A percentile compares a stretch with the other conserved stretches of the same genome.
Evolutionary conservation across 2,329 filamentous ascomycete species (phyloP).

Genomic region (Scorias spongiosa): DNA sequence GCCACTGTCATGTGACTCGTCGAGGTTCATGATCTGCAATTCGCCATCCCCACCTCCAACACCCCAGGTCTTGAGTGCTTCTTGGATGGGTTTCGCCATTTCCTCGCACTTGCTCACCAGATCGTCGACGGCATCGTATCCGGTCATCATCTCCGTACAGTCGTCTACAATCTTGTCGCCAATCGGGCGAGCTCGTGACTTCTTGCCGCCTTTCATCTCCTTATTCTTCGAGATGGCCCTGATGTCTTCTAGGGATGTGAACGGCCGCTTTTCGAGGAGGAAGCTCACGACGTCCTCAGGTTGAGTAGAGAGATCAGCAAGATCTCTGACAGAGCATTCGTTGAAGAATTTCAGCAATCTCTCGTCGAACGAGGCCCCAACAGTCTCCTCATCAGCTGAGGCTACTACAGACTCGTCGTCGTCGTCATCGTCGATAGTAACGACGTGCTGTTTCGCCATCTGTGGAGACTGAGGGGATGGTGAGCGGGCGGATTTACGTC

Average conservation of each 20-base stretch:
- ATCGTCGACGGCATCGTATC: constrained; percentile 69
- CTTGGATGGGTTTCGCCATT: constrained; percentile 51
- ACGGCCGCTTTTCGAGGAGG: constrained; percentile 63
- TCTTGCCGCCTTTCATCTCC: constrained; percentile 33
- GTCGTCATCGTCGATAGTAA: constrained; percentile 26
- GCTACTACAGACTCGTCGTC: constrained; percentile 18
- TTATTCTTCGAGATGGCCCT: constrained; percentile 42
- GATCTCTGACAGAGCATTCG: constrained; percentile 54
- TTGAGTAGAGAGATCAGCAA: constrained; percentile 68
- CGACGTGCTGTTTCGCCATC: constrained; percentile 11
- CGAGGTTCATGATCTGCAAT: constrained; percentile 42
- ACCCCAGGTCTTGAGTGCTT: constrained; percentile 53
- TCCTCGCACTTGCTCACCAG: constrained; percentile 63
- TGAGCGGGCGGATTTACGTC: constrained; percentile 25
- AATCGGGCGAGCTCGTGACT: constrained; percentile 33
- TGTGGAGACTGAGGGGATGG: constrained; percentile 22
- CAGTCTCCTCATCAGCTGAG: constrained; percentile 9
- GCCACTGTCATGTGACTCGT: constrained; percentile 45
- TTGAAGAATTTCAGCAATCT: constrained; percentile 73
- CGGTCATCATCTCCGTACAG: constrained; percentile 57
- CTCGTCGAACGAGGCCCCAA: constrained; percentile 25
- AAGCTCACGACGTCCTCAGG: constrained; percentile 53
- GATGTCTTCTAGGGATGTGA: constrained; percentile 49
- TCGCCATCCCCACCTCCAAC: constrained; percentile 48
- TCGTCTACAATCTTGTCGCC: constrained; percentile 54